These are phyloP conservation scores for Ogataea glucozyma DNA, from an alignment of 805 yeast species.

Conservation along the genomic window DNA sequence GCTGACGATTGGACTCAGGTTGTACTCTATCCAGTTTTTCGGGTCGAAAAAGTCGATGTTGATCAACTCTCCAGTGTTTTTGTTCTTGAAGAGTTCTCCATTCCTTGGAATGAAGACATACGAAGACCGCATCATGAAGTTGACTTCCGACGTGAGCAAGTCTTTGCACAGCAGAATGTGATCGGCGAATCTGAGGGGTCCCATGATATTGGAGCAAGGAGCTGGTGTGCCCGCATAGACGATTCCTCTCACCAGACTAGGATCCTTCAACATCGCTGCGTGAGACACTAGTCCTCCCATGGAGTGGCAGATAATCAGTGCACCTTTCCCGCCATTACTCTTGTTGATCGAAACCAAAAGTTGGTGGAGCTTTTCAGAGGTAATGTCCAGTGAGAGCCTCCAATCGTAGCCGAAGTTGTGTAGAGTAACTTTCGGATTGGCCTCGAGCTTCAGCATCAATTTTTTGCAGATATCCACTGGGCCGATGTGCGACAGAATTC, in stretches of 20 bases:
- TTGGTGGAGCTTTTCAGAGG: slow-evolving; percentile 52
- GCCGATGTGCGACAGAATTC: slow-evolving; percentile 78
- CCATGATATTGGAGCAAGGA: slow-evolving; percentile 81
- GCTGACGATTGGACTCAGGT: slow-evolving; percentile 72
- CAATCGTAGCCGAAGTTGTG: slow-evolving; percentile 91
- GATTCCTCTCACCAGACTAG: slow-evolving; percentile 69
- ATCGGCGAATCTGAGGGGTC: slow-evolving; percentile 84
- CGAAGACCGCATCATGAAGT: slow-evolving; percentile 86
- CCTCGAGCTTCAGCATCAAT: slow-evolving; percentile 52
- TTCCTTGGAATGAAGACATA: slow-evolving; percentile 74
- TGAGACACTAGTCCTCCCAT: slow-evolving; percentile 94
- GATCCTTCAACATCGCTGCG: slow-evolving; percentile 67
- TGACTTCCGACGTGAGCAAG: slow-evolving; percentile 75
- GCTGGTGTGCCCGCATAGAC: slow-evolving; percentile 83
- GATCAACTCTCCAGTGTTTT: slow-evolving; percentile 54
- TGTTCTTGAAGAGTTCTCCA: slow-evolving; percentile 73
- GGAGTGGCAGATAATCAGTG: slow-evolving; percentile 80
- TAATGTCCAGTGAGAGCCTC: slow-evolving; percentile 70
- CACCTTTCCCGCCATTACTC: slow-evolving; percentile 52
- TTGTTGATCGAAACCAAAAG: slow-evolving; percentile 47
- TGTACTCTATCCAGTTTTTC: slow-evolving; percentile 74
- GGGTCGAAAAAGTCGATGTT: slow-evolving; percentile 79
- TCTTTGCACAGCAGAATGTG: slow-evolving; percentile 72
- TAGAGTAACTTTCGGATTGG: slow-evolving; percentile 60
- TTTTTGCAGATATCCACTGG: slow-evolving; percentile 78